Evolutionary conservation across 257 asterid species (phyloP).

Genomic region (Nicotiana knightiana): DNA sequence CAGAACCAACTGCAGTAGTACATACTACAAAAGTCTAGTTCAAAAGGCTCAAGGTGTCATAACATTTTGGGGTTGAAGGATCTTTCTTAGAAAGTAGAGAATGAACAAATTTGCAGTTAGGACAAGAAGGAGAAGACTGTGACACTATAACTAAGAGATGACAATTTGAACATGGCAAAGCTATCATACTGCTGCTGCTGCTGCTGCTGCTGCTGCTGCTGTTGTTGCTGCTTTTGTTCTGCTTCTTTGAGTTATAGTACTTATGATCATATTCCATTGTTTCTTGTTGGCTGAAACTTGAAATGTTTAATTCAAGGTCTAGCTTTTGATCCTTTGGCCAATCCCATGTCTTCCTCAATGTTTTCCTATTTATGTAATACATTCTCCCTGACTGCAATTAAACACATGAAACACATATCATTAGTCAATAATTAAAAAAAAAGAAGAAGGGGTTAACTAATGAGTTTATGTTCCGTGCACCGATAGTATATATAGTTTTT

Average conservation of each 20-base stretch:
- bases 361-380: constrained; percentile 47
- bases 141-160: constrained; percentile 52
- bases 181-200: constrained; percentile 36
- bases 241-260: not conserved
- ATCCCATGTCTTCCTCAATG: constrained; percentile 39
- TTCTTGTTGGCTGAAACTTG: constrained; percentile 10
- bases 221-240: not conserved
- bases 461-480: not conserved
- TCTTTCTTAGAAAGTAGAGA: constrained; percentile 17
- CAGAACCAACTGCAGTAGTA: not conserved
- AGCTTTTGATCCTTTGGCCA: constrained; percentile 43
- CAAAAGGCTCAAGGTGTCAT: constrained; percentile 7
- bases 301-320: constrained; percentile 48
- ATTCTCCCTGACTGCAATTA: constrained; percentile 42
- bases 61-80: not conserved
- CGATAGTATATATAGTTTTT: too few species aligned
- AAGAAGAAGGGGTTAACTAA: not conserved
- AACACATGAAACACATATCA: not conserved
- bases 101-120: constrained; percentile 60
- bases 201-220: not conserved
- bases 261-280: not conserved
- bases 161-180: constrained; percentile 53
- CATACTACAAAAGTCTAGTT: not conserved
- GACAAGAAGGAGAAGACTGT: constrained; percentile 46
- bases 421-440: not conserved